A percentile compares a stretch with the other conserved stretches of the same genome.
phyloP scores from a whole-genome alignment of 2,329 filamentous ascomycete species.

The Coniochaeta ligniaria region DNA sequence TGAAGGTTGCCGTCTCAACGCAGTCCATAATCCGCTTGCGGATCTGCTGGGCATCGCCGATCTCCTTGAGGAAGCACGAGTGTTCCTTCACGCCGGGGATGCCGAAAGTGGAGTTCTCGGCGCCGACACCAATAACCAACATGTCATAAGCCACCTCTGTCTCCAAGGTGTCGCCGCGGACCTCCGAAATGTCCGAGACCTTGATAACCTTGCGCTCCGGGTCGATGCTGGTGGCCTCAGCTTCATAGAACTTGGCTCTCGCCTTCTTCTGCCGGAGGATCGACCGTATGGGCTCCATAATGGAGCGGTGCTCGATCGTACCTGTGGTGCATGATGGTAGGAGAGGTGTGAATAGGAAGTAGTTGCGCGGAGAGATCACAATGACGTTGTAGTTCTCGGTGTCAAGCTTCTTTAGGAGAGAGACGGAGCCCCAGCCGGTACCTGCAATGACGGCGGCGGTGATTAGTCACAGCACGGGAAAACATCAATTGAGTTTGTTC shows the following conservation, averaged over 20 bases:
- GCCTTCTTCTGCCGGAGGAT: conserved; percentile 94
- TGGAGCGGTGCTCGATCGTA: conserved; percentile 96
- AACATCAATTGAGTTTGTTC: background rate
- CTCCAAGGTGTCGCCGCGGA: conserved; percentile 74
- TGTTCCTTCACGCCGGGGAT: conserved; percentile 93
- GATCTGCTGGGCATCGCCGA: conserved; percentile 90
- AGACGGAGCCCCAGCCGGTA: conserved; percentile 92
- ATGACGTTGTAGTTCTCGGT: conserved; percentile 99
- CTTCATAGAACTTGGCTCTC: conserved; percentile 94
- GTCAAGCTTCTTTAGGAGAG: conserved; percentile 95
- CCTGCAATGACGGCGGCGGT: conserved; percentile 42
- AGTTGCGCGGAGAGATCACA: conserved; percentile 96
- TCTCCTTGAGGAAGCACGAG: conserved; percentile 98
- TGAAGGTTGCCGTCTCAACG: conserved; percentile 96
- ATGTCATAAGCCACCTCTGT: conserved; percentile 97
- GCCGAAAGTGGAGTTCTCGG: conserved; percentile 97
- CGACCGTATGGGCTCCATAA: conserved; percentile 98
- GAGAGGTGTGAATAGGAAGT: conserved; percentile 98
- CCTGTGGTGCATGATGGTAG: conserved; percentile 96
- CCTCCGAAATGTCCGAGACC: conserved; percentile 86
- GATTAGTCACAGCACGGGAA: background rate
- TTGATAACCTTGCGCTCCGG: conserved; percentile 81
- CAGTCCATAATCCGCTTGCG: conserved; percentile 99
- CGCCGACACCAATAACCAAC: conserved; percentile 94
- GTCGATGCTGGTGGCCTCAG: conserved; percentile 92